Evolutionary conservation across 768 basidiomycete species (phyloP), one percentile per base, ranked within the genome.

Genomic region (Boletellus ananiceps): DNA sequence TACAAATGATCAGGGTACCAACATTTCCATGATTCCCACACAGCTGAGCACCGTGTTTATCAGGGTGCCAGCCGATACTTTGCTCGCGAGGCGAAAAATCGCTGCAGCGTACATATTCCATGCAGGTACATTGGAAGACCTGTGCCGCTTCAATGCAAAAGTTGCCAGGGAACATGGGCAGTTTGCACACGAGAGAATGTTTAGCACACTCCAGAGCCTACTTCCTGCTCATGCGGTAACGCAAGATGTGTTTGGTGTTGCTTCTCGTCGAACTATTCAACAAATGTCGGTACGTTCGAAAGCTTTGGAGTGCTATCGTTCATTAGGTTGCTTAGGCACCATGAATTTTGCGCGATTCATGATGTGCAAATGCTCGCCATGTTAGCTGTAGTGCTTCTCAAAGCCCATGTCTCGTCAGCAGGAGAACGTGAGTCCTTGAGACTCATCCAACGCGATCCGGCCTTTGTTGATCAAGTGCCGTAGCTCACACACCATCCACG

Each of bases 311-410:
- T 32, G 35, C 46, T 27, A 21, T 19, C 13, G 18, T 52, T 54
- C 8, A 52, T 45, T 16, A 3, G 50, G 25, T 32, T 50, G 6
- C 21, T 15, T 39, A 82, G 81, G 53, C 73, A 79, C 32, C 49
- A 55, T 4, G 72, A 78, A 49, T 67, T 78, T 27, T 64, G 69
- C 13, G 57, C 53, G 7, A 72, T 69, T 31, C 88, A 80, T 58
- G 88, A 93, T 57, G 64, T 91, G 1, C 88, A 92, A 58, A 83
- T 89, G 82, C 72, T 93, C 14, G 88, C 86, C 0, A 89, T 93
- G 80, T 52, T 89, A 4, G 74, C 87, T 0, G 71, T 80, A 41
- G 65, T 89, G n/a, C 67, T 91, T 2, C 71, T 91, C 3, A 83
- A 84, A 59, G 75, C 62, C 46, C 51, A 56, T 12, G 5, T 46